Base-by-base conservation (phyloP, 805 yeast genomes). In the Dipodascus albidus region DNA sequence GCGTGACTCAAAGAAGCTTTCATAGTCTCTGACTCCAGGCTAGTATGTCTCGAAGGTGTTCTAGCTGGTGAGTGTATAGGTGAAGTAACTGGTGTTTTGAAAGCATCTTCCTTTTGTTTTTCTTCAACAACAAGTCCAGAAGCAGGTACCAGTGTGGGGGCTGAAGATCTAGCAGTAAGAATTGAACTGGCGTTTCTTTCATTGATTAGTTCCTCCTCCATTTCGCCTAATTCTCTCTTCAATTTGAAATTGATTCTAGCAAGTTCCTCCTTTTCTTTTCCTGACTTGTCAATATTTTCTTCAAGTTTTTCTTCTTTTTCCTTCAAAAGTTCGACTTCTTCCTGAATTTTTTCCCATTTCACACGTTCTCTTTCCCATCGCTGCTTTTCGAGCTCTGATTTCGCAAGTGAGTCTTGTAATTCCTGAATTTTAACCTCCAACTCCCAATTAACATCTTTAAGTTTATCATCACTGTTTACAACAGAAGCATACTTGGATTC, bases 1-100 rank as follows among this genome's bases (percentile, higher is more conserved):
- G 90, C 84, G 66, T 77, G 85, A 19, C 74, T 72, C 59, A 87
- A 71, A 22, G 85, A 82, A 0, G 84, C 75, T 57, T 76, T 74
- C 58, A 85, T 67, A 0, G 89, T 82, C 61, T 86, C 90, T 2
- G 78, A 69, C 61, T 85, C 87, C 47, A 85, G 60, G n/a, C 57
- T 62, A 11, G 62, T 54, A 52, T 64, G 59, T 48, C 63, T 61
- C 8, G 65, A 58, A 9, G 68, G 67, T 8, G 69, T 61, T 50
- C 66, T 66, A 42, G 66, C 60, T 1, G 71, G 71, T 2, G 71
- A 67, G 41, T 56, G 27, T 9, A 67, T 65, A 24, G 69, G 65
- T 2, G 67, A 60, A 11, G 55, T 55, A 4, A 57, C 62, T 1
- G 68, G 67, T n/a, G 67, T 61, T 6, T 54, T 50, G 41, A 57